A percentile compares a stretch with the other conserved stretches of the same genome.
Conservation (phyloP, 805 yeast species). For the Wickerhamiella australiensis region DNA sequence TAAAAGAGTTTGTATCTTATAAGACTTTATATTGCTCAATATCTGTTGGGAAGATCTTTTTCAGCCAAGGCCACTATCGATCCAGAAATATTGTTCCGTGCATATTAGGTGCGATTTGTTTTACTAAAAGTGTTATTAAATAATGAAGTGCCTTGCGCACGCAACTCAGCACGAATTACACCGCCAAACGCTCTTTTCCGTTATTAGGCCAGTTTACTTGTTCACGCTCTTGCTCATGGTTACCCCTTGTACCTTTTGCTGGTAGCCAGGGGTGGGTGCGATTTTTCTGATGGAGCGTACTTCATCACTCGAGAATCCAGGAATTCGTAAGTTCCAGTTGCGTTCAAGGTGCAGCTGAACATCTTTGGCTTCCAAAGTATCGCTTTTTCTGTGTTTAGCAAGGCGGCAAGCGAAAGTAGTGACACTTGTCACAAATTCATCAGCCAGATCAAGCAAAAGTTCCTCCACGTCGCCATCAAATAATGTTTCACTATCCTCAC, state of each 20-base stretch:
- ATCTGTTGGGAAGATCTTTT: too few relatives aligned
- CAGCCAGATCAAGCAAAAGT: slow-evolving; percentile 79
- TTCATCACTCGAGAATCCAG: slow-evolving; percentile 89
- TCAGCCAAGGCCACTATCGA: too few relatives aligned
- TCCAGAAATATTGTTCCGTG: too few relatives aligned
- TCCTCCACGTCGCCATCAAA: slow-evolving; percentile 95
- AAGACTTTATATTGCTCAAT: too few relatives aligned
- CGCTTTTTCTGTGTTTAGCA: slow-evolving; percentile 88
- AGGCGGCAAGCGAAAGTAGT: slow-evolving; percentile 87
- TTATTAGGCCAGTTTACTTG: slow-evolving; percentile 6
- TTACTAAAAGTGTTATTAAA: neutral
- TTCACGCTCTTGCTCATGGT: slow-evolving; percentile 22
- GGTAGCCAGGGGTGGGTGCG: slow-evolving; percentile 31
- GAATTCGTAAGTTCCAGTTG: slow-evolving; percentile 90
- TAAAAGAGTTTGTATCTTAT: too few relatives aligned
- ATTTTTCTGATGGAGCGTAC: slow-evolving; percentile 42
- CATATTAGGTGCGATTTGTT: too few relatives aligned
- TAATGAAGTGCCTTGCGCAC: neutral
- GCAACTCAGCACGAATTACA: too few relatives aligned
- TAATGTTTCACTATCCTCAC: slow-evolving; percentile 76
- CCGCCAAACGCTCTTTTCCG: too few relatives aligned
- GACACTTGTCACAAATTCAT: slow-evolving; percentile 83
- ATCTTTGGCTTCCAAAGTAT: slow-evolving; percentile 75
- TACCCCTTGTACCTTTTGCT: slow-evolving; percentile 32
- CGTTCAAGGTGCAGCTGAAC: slow-evolving; percentile 82